Conservation (phyloP, 1,284 basidiomycete species). For the Cutaneotrichosporon sp. region DNA sequence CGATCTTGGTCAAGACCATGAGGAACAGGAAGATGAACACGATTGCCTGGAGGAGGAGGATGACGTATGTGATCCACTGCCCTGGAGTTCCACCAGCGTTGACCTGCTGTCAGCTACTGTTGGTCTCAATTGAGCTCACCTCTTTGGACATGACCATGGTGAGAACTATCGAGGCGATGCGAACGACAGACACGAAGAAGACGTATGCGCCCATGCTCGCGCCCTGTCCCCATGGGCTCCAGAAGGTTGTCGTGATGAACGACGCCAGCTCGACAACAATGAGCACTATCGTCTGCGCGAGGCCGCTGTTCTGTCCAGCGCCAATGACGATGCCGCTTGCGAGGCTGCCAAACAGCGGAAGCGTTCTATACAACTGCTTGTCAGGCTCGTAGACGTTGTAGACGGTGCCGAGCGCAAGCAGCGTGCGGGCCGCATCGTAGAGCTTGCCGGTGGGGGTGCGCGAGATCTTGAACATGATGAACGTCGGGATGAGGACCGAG, state of each 20-base stretch:
- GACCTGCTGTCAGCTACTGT: constrained; percentile 60
- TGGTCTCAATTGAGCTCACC: constrained; percentile 58
- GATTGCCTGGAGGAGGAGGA: constrained; percentile 81
- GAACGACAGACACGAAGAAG: constrained; percentile 84
- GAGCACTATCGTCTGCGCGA: constrained; percentile 86
- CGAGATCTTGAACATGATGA: constrained; percentile 72
- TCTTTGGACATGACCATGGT: constrained; percentile 83
- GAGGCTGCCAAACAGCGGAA: constrained; percentile 79
- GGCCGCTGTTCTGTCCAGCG: constrained; percentile 83
- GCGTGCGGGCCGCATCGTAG: constrained; percentile 88
- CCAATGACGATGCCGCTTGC: constrained; percentile 80
- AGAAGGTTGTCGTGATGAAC: constrained; percentile 82
- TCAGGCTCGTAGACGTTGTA: constrained; percentile 94
- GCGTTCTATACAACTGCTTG: constrained; percentile 80
- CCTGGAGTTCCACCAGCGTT: constrained; percentile 71
- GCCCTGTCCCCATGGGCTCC: constrained; percentile 94
- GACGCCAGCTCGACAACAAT: constrained; percentile 79
- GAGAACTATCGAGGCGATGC: constrained; percentile 85
- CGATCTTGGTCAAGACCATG: constrained; percentile 79
- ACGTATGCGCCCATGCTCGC: constrained; percentile 93
- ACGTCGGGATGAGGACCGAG: constrained; percentile 72
- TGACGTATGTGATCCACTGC: constrained; percentile 91
- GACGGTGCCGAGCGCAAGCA: constrained; percentile 87
- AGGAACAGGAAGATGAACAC: constrained; percentile 77
- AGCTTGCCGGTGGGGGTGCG: constrained; percentile 83